Percentiles rank a stretch among this genome's conserved stretches.
These are phyloP conservation scores for Plasmodiophora brassicae DNA, from an alignment of 208 protist genomes.

Conservation along the genomic window DNA sequence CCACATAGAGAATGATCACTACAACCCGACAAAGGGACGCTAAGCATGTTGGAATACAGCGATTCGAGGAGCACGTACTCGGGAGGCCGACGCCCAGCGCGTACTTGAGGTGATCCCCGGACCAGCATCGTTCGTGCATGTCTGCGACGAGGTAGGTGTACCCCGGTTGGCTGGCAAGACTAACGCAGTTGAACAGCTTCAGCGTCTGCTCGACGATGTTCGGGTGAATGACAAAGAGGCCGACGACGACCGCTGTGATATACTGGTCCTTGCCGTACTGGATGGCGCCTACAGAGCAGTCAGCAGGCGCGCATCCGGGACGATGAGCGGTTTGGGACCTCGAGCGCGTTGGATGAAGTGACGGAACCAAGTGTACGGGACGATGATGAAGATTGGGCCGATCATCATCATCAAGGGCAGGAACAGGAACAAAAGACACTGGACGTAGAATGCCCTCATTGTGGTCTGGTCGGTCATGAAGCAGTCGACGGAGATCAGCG, in stretches of 20 bases:
- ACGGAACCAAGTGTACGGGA: background rate
- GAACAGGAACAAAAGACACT: background rate
- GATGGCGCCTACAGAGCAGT: background rate
- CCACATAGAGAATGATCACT: background rate
- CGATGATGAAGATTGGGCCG: background rate
- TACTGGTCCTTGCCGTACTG: background rate
- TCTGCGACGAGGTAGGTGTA: conserved; percentile 5
- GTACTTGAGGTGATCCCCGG: background rate
- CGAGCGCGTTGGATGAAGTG: background rate
- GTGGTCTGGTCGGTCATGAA: background rate
- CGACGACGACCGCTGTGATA: background rate
- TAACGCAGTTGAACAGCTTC: conserved; percentile 24
- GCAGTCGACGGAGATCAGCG: conserved; percentile 6
- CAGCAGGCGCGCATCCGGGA: background rate
- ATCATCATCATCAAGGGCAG: background rate
- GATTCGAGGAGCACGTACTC: background rate
- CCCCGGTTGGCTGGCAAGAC: background rate
- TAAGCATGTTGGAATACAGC: background rate
- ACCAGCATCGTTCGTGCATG: background rate
- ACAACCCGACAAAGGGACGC: background rate
- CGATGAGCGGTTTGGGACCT: background rate
- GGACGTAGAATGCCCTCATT: conserved; percentile 11
- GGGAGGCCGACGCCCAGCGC: background rate
- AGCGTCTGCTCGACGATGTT: conserved; percentile 22
- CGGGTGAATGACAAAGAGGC: conserved; percentile 20